Percentiles rank a stretch among this genome's conserved stretches.
phyloP scores from a whole-genome alignment of 805 yeast species.

The Candida chilensis region DNA sequence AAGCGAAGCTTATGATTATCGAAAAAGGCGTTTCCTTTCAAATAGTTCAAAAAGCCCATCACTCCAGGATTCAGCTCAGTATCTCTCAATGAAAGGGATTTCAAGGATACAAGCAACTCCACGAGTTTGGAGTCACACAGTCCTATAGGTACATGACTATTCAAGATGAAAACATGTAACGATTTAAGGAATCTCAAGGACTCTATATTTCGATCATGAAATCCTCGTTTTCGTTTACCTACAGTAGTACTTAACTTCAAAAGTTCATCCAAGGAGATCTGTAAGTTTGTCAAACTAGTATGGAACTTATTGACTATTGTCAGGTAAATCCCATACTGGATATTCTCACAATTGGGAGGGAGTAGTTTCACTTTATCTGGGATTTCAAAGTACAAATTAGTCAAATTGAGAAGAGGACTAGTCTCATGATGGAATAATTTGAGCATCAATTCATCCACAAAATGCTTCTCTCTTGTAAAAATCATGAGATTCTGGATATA shows the following conservation, averaged over 20 bases:
- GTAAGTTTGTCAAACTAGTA: not conserved
- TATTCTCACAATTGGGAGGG: no score
- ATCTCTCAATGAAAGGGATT: not conserved
- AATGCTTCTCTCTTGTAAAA: no score
- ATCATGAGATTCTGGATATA: not conserved
- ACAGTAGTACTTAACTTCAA: not conserved
- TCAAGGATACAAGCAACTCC: not conserved
- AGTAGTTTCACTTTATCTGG: no score
- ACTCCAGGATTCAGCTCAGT: not conserved
- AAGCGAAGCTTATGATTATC: not conserved
- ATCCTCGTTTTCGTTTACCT: no score
- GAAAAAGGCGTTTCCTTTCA: not conserved
- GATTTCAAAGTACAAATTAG: no score
- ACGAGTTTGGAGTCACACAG: no score
- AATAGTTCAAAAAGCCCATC: not conserved
- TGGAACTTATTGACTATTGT: no score
- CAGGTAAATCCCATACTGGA: no score
- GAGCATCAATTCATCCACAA: no score
- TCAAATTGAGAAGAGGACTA: no score
- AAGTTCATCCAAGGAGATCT: not conserved
- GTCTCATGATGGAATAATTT: no score
- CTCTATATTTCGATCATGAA: not conserved
- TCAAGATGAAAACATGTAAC: not conserved
- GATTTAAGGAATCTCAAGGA: not conserved
- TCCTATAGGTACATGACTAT: no score